A percentile compares a stretch with the other conserved stretches of the same genome.
Evolutionary conservation across 148 eudicot species (phyloP).

Genomic region (Cornus suecica): DNA sequence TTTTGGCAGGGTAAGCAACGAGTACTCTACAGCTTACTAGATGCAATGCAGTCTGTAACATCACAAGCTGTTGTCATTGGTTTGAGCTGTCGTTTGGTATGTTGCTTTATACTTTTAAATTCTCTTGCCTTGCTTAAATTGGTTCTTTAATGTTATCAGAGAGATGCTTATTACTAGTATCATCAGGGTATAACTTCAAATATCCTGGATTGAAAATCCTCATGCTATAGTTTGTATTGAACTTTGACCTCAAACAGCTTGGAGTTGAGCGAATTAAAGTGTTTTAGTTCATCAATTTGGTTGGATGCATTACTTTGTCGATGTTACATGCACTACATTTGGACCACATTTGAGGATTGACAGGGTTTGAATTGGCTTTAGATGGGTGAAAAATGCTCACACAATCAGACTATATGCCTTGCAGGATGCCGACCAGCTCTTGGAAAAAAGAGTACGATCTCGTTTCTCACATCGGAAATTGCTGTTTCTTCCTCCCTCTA

Average conservation of each 20-base stretch:
- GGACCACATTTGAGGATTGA: background rate
- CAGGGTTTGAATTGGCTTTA: background rate
- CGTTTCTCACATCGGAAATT: conserved; percentile 95
- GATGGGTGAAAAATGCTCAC: background rate
- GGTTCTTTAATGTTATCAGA: background rate
- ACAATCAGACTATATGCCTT: conserved; percentile 14
- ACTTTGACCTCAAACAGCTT: background rate
- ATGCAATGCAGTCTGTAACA: conserved; percentile 95
- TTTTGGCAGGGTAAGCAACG: conserved; percentile 86
- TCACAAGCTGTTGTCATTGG: conserved; percentile 94
- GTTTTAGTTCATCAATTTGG: no score
- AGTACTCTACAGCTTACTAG: conserved; percentile 84
- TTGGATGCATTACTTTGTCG: background rate
- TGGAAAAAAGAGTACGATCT: conserved; percentile 96
- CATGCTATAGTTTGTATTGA: background rate
- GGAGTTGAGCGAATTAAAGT: background rate
- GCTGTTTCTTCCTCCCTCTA: conserved; percentile 78
- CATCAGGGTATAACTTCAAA: background rate
- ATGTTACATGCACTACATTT: background rate
- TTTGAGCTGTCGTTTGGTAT: conserved; percentile 83
- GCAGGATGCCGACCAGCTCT: conserved; percentile 98
- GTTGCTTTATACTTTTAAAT: conserved; percentile 17
- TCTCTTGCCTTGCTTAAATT: background rate
- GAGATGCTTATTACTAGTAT: background rate
- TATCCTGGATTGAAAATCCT: background rate